These are phyloP conservation scores for Venturia asperata DNA, from an alignment of 2,329 filamentous ascomycete species.

Conservation along the genomic window DNA sequence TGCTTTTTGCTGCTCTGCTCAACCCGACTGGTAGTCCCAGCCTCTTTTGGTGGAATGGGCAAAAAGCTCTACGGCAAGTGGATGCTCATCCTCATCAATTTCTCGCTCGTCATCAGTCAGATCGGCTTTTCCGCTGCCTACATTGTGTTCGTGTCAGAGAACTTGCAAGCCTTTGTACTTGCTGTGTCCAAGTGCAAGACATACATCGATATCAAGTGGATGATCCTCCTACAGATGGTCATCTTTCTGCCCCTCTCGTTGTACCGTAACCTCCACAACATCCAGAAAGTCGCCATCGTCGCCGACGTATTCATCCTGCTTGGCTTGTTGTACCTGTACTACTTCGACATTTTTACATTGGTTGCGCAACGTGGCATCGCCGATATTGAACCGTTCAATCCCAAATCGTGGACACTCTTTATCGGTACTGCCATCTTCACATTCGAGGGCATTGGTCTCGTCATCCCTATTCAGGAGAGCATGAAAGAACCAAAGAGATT, in stretches of 20 bases:
- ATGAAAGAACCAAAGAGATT: slow-evolving; percentile 92
- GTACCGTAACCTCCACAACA: slow-evolving; percentile 93
- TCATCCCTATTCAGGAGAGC: slow-evolving; percentile 96
- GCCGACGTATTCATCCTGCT: slow-evolving; percentile 92
- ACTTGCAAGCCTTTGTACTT: slow-evolving; percentile 87
- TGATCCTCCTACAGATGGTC: slow-evolving; percentile 91
- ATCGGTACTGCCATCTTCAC: slow-evolving; percentile 99
- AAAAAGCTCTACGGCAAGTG: slow-evolving; percentile 83
- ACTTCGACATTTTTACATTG: slow-evolving; percentile 86
- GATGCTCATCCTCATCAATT: slow-evolving; percentile 81
- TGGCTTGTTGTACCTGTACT: slow-evolving; percentile 88
- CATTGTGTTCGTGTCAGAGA: slow-evolving; percentile 94
- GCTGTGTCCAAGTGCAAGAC: slow-evolving; percentile 85
- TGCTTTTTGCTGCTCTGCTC: slow-evolving; percentile 92
- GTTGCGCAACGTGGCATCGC: slow-evolving; percentile 61
- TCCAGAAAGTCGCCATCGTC: slow-evolving; percentile 87
- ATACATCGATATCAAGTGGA: slow-evolving; percentile 75
- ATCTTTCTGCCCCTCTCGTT: slow-evolving; percentile 92
- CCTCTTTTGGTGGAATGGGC: slow-evolving; percentile 97
- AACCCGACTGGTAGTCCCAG: slow-evolving; percentile 75
- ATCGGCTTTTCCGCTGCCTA: slow-evolving; percentile 92
- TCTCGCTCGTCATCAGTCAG: slow-evolving; percentile 90
- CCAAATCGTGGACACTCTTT: slow-evolving; percentile 89
- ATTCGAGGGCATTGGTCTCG: slow-evolving; percentile 93
- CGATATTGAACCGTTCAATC: slow-evolving; percentile 87